Base-by-base conservation (phyloP, 2,329 filamentous ascomycete genomes). In the Periconia macrospinosa region DNA sequence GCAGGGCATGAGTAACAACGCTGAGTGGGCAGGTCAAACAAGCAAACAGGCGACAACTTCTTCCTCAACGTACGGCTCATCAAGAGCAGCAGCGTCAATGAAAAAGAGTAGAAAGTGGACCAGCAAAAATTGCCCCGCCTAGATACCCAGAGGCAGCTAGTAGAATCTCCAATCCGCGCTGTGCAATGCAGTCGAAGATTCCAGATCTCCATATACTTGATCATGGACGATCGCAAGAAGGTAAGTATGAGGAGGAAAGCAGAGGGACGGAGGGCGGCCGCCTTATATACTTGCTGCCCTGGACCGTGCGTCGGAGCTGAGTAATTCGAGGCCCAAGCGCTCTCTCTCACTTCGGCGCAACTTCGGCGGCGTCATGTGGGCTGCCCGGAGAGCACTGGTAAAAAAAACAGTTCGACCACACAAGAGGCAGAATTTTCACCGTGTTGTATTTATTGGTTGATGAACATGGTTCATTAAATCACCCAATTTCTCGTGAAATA, bases 151-250 rank as follows among this genome's bases (percentile, higher is more conserved):
- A 71, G 63, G 68, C 30, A 64, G 65, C 61, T 68, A 66, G 65
- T 63, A 61, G 56, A 60, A 57, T 53, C 58, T 63, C 68, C 60
- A 56, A 65, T 59, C 70, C 68, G 60, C 69, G 69, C 58, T 71
- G 70, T 73, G 69, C 70, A 68, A 72, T 73, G 69, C 62, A 72
- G 68, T 62, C 61, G 56, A 63, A 61, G 58, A 61, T 55, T 50
- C 55, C 60, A 64, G 66, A 65, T 55, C 54, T 56, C 62, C 59
- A 52, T 56, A 63, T 62, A 60, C 61, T 59, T 72, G 69, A 71
- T 58, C 69, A 58, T 53, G 56, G 62, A 54, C 53, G 58, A 17
- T 65, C 65, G 58, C 65, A 63, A 70, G 61, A 71, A 72, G 69
- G 69, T 72, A 65, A 65, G 62, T 65, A 66, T 65, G 59, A 41